Conservation (phyloP, 108 stramenopile species). For the Phaeodactylum tricornutum region DNA sequence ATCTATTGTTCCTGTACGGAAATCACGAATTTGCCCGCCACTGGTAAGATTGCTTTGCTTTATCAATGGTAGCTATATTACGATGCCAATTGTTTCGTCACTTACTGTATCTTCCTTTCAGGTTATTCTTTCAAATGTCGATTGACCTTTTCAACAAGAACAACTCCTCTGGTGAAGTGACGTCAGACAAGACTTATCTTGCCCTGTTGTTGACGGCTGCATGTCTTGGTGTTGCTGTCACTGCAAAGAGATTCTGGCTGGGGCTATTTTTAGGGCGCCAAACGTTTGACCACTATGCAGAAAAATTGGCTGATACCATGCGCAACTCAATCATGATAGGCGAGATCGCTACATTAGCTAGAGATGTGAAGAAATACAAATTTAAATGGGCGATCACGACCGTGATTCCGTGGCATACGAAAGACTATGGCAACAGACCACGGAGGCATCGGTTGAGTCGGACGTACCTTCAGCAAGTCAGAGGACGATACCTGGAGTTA, state of each 20-base stretch:
- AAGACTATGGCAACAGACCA: too few species aligned
- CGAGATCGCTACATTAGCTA: background rate
- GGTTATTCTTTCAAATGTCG: too few species aligned
- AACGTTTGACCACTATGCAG: constrained; percentile 36
- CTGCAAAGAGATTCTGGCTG: constrained; percentile 44
- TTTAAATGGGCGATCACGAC: too few species aligned
- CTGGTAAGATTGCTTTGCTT: constrained; percentile 36
- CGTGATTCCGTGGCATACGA: too few species aligned
- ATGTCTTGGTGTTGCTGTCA: constrained; percentile 29
- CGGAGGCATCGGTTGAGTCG: too few species aligned
- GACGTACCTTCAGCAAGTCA: too few species aligned
- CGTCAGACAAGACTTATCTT: constrained; percentile 7
- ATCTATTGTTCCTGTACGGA: constrained; percentile 18
- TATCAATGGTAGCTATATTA: too few species aligned
- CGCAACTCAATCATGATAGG: constrained; percentile 11
- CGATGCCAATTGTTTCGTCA: too few species aligned
- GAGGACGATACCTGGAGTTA: too few species aligned
- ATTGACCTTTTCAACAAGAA: constrained; percentile 17
- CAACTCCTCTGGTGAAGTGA: constrained; percentile 19
- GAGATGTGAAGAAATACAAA: background rate
- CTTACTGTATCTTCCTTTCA: too few species aligned
- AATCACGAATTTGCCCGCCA: constrained; percentile 10
- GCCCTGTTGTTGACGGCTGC: constrained; percentile 17
- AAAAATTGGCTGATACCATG: constrained; percentile 32
- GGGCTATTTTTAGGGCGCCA: constrained; percentile 47